Evolutionary conservation across 2,329 filamentous ascomycete species (phyloP), one percentile per base, ranked within the genome.

Genomic region (Diaporthe ilicicola): DNA sequence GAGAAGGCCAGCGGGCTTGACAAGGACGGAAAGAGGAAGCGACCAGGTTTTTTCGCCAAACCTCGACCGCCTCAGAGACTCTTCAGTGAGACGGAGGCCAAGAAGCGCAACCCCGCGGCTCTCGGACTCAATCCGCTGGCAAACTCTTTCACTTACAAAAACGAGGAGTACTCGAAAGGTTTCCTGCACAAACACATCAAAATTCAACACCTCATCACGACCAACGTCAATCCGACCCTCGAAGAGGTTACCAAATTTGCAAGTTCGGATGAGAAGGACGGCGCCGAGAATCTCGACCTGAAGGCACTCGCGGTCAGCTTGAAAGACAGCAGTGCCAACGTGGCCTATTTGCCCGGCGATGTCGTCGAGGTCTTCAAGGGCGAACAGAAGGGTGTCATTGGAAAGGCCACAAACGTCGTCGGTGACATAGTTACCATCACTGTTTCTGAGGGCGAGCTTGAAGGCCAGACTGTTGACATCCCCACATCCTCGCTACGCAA

Each of bases 191-290:
- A 97, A 82, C 94, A 97, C 73, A 93, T 97, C 84, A 97, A 95
- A 81, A 92, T 98, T 71, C 94, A 95, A 77, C 90, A 92, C 77
- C 86, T 99, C 37, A 88, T 89, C n/a, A 92, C 94, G 37, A 95
- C 94, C 75, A 92, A 97, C 75, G 95, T 99, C 69, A 97, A 97
- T 79, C 96, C 96, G 0, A 94, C 92, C 1, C 87, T 99, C 34
- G 96, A 98, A 79, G 96, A 99, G 81, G 94, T 98, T 56, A 97
- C 95, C n/a, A 93, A 91, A 78, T 98, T 99, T 79, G 93, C 95
- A 19, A 92, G 93, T 34, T 93, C 93, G 12, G 92, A 91, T 22
- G 95, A 97, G 74, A 73, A 73, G 13, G 96, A 98, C 79, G 96
- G 96, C 22, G 95, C 94, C 0, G 94, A 97, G 76, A 97, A 97